phyloP scores from a whole-genome alignment of 768 basidiomycete genomes.

The Suillus cothurnatus region DNA sequence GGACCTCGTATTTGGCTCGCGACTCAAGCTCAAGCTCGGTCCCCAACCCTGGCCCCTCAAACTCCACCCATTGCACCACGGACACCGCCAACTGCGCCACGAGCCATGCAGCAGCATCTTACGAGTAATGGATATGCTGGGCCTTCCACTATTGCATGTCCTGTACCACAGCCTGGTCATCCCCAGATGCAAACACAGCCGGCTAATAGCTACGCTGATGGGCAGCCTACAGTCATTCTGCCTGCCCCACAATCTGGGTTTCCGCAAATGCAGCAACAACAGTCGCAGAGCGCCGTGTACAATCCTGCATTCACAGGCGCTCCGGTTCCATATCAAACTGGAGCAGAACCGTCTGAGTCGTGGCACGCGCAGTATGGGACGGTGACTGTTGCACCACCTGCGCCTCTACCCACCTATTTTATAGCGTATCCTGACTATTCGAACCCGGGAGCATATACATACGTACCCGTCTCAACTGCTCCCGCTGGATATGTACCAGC shows the following conservation, averaged over 20 bases:
- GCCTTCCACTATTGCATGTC: constrained; percentile 1
- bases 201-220: neutral
- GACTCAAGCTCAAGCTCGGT: neutral
- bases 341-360: neutral
- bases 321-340: neutral
- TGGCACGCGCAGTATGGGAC: neutral
- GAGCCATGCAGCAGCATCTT: constrained; percentile 5
- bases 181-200: neutral
- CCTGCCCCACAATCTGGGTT: neutral
- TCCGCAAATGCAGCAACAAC: constrained; percentile 3
- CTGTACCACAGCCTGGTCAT: neutral
- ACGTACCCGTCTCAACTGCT: neutral
- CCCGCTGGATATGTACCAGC: neutral
- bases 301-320: neutral
- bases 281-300: neutral
- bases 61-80: constrained; percentile 6
- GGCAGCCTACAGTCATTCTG: neutral
- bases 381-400: neutral
- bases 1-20: constrained; percentile 7
- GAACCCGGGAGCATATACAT: constrained; percentile 4
- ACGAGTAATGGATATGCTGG: neutral
- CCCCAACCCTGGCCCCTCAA: neutral
- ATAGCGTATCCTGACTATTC: constrained; percentile 5
- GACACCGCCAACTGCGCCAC: constrained; percentile 1
- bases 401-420: neutral